These are phyloP conservation scores for Trametes cinnabarina DNA, from an alignment of 768 basidiomycete species.

Conservation along the genomic window DNA sequence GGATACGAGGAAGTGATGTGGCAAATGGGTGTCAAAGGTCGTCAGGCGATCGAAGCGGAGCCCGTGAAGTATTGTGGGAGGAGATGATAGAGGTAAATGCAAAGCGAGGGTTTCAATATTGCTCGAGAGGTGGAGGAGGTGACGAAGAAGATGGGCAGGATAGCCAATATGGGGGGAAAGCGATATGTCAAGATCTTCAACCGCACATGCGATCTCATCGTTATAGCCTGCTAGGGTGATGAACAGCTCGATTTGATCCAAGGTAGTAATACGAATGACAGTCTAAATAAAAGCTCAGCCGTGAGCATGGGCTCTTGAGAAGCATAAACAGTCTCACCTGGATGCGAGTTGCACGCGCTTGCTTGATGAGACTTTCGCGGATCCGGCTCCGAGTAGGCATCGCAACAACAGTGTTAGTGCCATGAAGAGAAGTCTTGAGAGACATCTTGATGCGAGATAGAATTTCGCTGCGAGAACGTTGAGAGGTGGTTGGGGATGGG, in stretches of 20 bases:
- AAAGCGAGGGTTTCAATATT: background rate
- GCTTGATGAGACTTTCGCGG: no score
- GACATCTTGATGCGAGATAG: no score
- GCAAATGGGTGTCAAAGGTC: background rate
- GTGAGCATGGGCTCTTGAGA: no score
- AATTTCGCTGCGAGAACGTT: no score
- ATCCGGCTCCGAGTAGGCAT: no score
- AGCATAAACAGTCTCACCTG: no score
- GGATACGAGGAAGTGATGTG: background rate
- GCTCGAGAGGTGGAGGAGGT: background rate
- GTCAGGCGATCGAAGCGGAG: background rate
- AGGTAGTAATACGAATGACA: no score
- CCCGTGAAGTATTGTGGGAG: background rate
- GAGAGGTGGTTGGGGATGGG: no score
- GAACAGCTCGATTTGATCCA: background rate
- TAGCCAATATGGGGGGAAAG: background rate
- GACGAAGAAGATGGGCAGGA: background rate
- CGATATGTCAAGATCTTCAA: background rate
- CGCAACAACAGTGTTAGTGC: no score
- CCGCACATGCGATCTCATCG: background rate
- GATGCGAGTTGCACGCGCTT: no score
- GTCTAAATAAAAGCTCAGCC: no score
- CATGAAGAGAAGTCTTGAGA: no score
- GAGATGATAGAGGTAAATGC: background rate
- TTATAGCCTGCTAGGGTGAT: background rate